phyloP scores from a whole-genome alignment of 2,329 filamentous ascomycete species.

The Xylaria sp. region DNA sequence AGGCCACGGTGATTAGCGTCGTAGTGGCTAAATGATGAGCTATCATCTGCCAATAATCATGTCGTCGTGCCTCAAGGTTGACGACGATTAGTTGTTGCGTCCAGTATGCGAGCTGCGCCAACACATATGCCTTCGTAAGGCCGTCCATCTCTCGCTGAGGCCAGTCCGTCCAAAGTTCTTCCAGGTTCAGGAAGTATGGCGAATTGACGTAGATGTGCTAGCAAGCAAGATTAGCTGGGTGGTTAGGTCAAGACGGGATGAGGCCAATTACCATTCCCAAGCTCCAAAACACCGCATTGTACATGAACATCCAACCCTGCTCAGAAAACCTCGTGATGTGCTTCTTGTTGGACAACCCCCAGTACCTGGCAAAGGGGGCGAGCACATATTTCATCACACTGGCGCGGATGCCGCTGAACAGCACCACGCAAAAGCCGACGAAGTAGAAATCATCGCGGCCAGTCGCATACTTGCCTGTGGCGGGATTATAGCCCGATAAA shows the following conservation, averaged over 20 bases:
- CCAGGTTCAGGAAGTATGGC: constrained; percentile 79
- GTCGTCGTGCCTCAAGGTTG: constrained; percentile 90
- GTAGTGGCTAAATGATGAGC: constrained; percentile 91
- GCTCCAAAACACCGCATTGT: constrained; percentile 83
- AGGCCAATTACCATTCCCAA: constrained; percentile 75
- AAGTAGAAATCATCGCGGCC: constrained; percentile 82
- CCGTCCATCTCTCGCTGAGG: constrained; percentile 79
- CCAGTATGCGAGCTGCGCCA: constrained; percentile 93
- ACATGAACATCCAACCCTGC: constrained; percentile 89
- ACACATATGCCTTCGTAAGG: constrained; percentile 85
- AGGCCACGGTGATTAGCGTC: constrained; percentile 79
- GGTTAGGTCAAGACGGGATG: neutral
- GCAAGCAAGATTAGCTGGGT: constrained; percentile 8
- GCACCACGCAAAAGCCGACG: constrained; percentile 78
- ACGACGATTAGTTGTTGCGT: constrained; percentile 92
- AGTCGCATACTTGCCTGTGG: constrained; percentile 75
- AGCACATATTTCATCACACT: constrained; percentile 88
- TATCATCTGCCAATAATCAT: constrained; percentile 96
- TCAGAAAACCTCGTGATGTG: constrained; percentile 84
- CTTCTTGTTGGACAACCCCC: constrained; percentile 80
- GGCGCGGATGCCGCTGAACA: constrained; percentile 86
- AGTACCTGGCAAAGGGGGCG: constrained; percentile 75
- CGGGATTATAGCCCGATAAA: constrained; percentile 81
- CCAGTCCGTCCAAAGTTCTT: constrained; percentile 85
- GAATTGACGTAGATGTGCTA: constrained; percentile 84